Conservation (phyloP, 192 early-diverging fungal genomes). For the Helicostylum pulchrum region DNA sequence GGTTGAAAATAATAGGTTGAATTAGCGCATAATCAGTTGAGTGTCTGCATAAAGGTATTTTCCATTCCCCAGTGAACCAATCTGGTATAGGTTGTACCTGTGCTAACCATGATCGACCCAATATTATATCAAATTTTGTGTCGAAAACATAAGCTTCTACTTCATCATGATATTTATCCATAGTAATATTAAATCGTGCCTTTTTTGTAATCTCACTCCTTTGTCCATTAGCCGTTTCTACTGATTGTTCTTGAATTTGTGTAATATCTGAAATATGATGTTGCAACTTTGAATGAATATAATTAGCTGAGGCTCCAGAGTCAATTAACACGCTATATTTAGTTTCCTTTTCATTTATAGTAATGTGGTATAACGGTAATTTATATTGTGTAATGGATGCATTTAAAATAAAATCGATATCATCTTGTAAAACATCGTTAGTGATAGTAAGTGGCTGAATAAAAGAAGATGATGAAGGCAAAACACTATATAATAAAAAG, state of each 20-base stretch:
- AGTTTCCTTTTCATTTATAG: neutral
- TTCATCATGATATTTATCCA: neutral
- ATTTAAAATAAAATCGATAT: no score
- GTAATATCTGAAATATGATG: neutral
- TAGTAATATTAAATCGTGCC: neutral
- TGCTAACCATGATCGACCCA: no score
- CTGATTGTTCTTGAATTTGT: neutral
- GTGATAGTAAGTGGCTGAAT: no score
- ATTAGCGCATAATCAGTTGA: no score
- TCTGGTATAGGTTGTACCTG: neutral
- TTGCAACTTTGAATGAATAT: neutral
- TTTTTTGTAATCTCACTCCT: neutral
- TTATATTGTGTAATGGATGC: no score
- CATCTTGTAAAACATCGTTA: no score
- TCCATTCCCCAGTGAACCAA: slow-evolving; percentile 7
- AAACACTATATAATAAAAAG: no score
- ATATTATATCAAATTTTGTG: slow-evolving; percentile 5
- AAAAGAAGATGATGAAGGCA: no score
- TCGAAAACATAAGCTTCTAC: neutral
- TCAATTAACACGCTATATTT: neutral
- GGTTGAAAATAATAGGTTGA: neutral
- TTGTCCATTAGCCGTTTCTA: slow-evolving; percentile 4
- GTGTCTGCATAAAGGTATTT: neutral
- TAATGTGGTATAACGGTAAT: no score
- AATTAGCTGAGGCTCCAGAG: slow-evolving; percentile 2